Conservation (phyloP, 441 rosid genomes). For the Metrosideros polymorpha region DNA sequence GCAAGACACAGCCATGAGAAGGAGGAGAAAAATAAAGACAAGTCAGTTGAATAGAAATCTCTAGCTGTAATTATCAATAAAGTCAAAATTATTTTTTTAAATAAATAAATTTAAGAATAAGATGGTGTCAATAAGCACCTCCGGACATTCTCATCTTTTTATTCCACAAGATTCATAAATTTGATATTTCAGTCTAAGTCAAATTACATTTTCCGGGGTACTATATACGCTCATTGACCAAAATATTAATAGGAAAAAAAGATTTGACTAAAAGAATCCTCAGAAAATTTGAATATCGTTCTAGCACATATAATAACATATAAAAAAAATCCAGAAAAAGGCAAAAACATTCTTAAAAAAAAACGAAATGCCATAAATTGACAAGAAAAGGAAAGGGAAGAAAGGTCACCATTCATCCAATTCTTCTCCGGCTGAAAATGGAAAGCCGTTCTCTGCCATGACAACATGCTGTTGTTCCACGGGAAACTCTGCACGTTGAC, state of each 20-base stretch:
- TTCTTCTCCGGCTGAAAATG: constrained; percentile 86
- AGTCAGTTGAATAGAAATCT: background rate
- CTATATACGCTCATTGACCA: background rate
- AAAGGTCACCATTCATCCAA: constrained; percentile 90
- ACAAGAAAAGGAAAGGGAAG: background rate
- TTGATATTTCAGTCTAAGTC: background rate
- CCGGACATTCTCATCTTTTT: background rate
- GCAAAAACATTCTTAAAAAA: background rate
- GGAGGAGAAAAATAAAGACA: background rate
- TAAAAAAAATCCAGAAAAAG: background rate
- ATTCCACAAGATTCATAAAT: background rate
- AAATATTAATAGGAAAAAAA: background rate
- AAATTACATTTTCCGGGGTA: background rate
- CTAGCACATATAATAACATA: background rate
- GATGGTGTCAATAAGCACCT: background rate
- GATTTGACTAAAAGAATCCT: background rate
- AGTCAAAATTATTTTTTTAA: background rate
- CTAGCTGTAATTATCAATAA: background rate
- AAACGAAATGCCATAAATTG: background rate
- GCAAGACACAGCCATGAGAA: background rate
- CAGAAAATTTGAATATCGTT: background rate
- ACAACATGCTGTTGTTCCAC: constrained; percentile 84
- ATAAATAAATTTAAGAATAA: background rate
- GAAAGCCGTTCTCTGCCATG: constrained; percentile 86
- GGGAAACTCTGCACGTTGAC: constrained; percentile 15